Percentiles rank a stretch among this genome's conserved stretches.
These are phyloP conservation scores for Alternaria brassicicola DNA, from an alignment of 2,329 filamentous ascomycete species.

Conservation along the genomic window DNA sequence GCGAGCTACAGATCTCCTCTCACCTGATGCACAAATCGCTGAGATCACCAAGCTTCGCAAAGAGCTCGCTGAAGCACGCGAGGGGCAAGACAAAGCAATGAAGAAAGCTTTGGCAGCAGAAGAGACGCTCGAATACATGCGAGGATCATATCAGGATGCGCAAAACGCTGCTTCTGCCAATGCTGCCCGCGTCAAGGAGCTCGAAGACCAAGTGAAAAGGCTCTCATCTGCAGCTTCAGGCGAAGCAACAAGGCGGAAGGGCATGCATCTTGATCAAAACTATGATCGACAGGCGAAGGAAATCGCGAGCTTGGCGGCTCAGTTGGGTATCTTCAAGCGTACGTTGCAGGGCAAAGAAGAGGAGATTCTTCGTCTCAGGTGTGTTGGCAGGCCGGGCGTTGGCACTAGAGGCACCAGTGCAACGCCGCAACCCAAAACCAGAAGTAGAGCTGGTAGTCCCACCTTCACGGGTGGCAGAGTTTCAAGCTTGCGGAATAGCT, in stretches of 20 bases:
- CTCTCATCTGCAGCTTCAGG: slow-evolving; percentile 27
- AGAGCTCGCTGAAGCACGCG: slow-evolving; percentile 26
- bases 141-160: slow-evolving; percentile 59
- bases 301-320: slow-evolving; percentile 5
- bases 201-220: slow-evolving; percentile 21
- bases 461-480: slow-evolving; percentile 23
- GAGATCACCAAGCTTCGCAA: slow-evolving; percentile 33
- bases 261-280: slow-evolving; percentile 22
- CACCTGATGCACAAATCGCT: slow-evolving; percentile 28
- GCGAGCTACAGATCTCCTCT: slow-evolving; percentile 24
- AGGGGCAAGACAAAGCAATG: slow-evolving; percentile 33
- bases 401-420: slow-evolving; percentile 39
- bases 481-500: slow-evolving; percentile 32
- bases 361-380: slow-evolving; percentile 28
- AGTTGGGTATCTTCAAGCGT: slow-evolving; percentile 24
- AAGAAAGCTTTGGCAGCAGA: slow-evolving; percentile 42
- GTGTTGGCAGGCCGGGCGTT: slow-evolving; percentile 27
- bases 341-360: slow-evolving; percentile 31
- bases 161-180: slow-evolving; percentile 19
- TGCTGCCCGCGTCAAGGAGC: slow-evolving; percentile 12
- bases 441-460: slow-evolving; percentile 40
- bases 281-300: slow-evolving; percentile 15
- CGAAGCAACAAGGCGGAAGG: slow-evolving; percentile 25
- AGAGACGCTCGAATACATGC: slow-evolving; percentile 62
- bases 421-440: slow-evolving; percentile 36